Evolutionary conservation across 2,329 filamentous ascomycete species (phyloP).

Genomic region (Aureobasidium melanogenum): DNA sequence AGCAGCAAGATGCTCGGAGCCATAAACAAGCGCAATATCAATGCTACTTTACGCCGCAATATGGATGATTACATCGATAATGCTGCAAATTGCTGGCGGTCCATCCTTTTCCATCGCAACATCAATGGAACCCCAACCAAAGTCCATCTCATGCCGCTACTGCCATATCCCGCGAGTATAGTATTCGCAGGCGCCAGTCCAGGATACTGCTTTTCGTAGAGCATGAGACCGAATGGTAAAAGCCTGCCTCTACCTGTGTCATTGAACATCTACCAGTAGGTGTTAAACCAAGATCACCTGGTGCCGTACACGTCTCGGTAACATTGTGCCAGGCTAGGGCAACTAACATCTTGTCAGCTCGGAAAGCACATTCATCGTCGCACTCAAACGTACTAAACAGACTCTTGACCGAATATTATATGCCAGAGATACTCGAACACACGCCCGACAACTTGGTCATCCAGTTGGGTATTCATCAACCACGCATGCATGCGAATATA

Average conservation of each 20-base stretch:
- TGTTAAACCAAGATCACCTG: background rate
- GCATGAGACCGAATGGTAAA: background rate
- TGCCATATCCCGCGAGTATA: too few relatives aligned
- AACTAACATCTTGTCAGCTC: background rate
- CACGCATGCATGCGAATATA: conserved; percentile 52
- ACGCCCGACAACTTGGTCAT: conserved; percentile 42
- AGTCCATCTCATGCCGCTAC: too few relatives aligned
- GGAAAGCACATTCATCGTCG: too few relatives aligned
- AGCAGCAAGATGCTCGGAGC: background rate
- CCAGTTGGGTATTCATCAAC: conserved; percentile 48
- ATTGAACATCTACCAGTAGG: background rate
- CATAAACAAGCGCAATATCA: background rate
- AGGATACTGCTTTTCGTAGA: background rate
- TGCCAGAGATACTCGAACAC: conserved; percentile 61
- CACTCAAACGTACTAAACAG: background rate
- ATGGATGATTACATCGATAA: background rate
- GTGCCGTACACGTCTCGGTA: conserved; percentile 3
- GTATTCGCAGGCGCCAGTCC: too few relatives aligned
- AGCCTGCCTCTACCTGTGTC: background rate
- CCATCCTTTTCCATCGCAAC: too few relatives aligned
- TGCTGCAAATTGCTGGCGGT: background rate
- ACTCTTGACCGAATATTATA: conserved; percentile 6
- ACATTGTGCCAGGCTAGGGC: conserved; percentile 3
- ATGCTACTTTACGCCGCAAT: background rate
- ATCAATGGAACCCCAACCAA: too few relatives aligned